Percentiles rank a stretch among this genome's conserved stretches.
phyloP scores from a whole-genome alignment of 2,329 filamentous ascomycete species.

The Microthyrium microscopicum region DNA sequence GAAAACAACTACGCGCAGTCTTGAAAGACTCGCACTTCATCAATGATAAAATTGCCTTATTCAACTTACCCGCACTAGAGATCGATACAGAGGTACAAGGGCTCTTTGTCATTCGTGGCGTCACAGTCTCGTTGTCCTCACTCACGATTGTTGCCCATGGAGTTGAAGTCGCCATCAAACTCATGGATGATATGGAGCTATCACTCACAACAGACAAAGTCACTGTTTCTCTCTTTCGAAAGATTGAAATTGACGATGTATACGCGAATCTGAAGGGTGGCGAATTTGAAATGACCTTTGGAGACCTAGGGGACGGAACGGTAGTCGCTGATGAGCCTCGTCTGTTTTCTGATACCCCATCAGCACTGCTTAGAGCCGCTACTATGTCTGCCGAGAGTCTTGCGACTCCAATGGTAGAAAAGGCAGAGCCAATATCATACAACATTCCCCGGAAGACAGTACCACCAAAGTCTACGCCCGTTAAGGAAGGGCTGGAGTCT shows the following conservation, averaged over 20 bases:
- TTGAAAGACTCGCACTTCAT: slow-evolving; percentile 31
- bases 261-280: slow-evolving; percentile 38
- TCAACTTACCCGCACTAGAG: slow-evolving; percentile 34
- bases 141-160: slow-evolving; percentile 35
- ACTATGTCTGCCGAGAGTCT: slow-evolving; percentile 9
- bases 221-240: slow-evolving; percentile 29
- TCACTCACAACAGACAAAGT: slow-evolving; percentile 34
- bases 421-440: too few species aligned
- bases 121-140: slow-evolving; percentile 33
- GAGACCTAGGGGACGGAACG: slow-evolving; percentile 19
- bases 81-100: slow-evolving; percentile 38
- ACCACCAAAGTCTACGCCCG: slow-evolving; percentile 20
- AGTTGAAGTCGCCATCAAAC: slow-evolving; percentile 35
- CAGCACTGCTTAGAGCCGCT: slow-evolving; percentile 30
- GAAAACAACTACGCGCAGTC: slow-evolving; percentile 21
- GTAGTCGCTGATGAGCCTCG: slow-evolving; percentile 24
- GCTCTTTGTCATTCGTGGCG: slow-evolving; percentile 34
- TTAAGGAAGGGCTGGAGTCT: slow-evolving; percentile 21
- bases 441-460: slow-evolving; percentile 23
- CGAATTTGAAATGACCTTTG: slow-evolving; percentile 34
- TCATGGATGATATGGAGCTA: slow-evolving; percentile 36
- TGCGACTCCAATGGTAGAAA: slow-evolving; percentile 11
- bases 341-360: slow-evolving; percentile 28
- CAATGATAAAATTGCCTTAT: slow-evolving; percentile 33
- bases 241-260: slow-evolving; percentile 34